Evolutionary conservation across 495 filamentous ascomycete genomes (phyloP), one percentile per base, ranked within the genome.

Genomic region (Aspergillus biplanus): DNA sequence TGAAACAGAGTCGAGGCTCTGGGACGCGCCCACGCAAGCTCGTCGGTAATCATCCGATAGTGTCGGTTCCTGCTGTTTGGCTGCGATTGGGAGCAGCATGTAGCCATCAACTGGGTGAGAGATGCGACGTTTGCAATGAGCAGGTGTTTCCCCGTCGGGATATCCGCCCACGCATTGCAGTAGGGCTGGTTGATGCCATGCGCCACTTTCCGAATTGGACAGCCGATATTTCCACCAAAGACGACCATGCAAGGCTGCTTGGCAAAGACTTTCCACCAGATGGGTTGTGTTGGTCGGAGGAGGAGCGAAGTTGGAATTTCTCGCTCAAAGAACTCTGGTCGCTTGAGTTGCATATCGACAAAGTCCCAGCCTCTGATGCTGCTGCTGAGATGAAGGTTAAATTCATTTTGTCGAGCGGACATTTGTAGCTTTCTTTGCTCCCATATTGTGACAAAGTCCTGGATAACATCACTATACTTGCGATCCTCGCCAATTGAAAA

Each of bases 131-230:
- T 21, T 37, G 52, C 52, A 4, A 55, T 9, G 27, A 55, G 52
- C 12, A 55, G 27, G 33, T 55, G 31, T n/a, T 55, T 55, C 8
- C 52, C 52, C 33, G 52, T 55, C 3, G 52, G 52, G 11, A 55
- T 21, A 35, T 55, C 52, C 7, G 52, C 52, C 52, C 52, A 55
- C 4, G 52, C 52, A 37, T 55, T 55, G 52, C 52, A 55, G 35
- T 34, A 55, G 52, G 52, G 52, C 52, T 55, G 52, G 52, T n/a
- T 32, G 34, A 9, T 37, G 15, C 35, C 52, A 18, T 55, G 52
- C 5, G 52, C 52, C 31, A 55, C 33, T 33, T 55, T 55, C 31
- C 52, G 52, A 15, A 55, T 55, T 12, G 52, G 52, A n/a, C 52
- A 55, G 31, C 52, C 52, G 27, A 55, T 55, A 37, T 55, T 55